Conservation (phyloP, 192 early-diverging fungal genomes). For the Gorgonomyces haynaldii region DNA sequence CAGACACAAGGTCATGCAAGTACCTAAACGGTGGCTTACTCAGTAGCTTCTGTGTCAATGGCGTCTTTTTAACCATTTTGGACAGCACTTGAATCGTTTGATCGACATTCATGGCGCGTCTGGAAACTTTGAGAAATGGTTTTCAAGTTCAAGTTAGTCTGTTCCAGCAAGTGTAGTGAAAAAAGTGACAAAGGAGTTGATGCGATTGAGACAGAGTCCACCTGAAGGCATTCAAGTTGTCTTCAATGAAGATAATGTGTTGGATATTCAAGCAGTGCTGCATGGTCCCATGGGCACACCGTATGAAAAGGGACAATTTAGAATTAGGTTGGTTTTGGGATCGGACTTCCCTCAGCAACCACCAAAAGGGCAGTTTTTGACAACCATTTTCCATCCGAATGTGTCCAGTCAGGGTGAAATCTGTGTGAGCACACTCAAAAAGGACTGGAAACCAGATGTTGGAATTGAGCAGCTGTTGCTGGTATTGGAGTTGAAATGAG, state of each 20-base stretch:
- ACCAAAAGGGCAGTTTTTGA: slow-evolving; percentile 75
- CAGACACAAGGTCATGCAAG: slow-evolving; percentile 43
- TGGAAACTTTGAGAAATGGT: not conserved
- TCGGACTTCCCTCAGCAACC: slow-evolving; percentile 69
- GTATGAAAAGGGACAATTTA: slow-evolving; percentile 69
- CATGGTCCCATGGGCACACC: slow-evolving; percentile 74
- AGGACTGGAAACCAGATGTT: slow-evolving; percentile 85
- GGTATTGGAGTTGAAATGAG: slow-evolving; percentile 43
- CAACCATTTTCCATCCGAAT: slow-evolving; percentile 97
- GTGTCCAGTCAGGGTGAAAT: slow-evolving; percentile 80
- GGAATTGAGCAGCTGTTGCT: slow-evolving; percentile 76
- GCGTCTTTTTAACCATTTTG: slow-evolving; percentile 37
- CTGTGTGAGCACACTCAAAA: slow-evolving; percentile 92
- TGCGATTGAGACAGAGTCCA: slow-evolving; percentile 39
- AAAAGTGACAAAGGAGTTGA: slow-evolving; percentile 35
- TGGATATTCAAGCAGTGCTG: slow-evolving; percentile 79
- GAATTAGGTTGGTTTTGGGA: slow-evolving; percentile 56
- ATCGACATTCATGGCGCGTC: not conserved
- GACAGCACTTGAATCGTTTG: slow-evolving; percentile 31
- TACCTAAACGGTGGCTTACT: slow-evolving; percentile 52
- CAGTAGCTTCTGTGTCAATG: slow-evolving; percentile 40
- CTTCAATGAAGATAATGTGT: slow-evolving; percentile 54
- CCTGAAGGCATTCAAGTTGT: slow-evolving; percentile 78
- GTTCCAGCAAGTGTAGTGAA: not conserved
- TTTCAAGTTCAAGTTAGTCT: slow-evolving; percentile 1